Conservation (phyloP, 371 early-diverging fungal genomes). For the Actinomucor elegans region DNA sequence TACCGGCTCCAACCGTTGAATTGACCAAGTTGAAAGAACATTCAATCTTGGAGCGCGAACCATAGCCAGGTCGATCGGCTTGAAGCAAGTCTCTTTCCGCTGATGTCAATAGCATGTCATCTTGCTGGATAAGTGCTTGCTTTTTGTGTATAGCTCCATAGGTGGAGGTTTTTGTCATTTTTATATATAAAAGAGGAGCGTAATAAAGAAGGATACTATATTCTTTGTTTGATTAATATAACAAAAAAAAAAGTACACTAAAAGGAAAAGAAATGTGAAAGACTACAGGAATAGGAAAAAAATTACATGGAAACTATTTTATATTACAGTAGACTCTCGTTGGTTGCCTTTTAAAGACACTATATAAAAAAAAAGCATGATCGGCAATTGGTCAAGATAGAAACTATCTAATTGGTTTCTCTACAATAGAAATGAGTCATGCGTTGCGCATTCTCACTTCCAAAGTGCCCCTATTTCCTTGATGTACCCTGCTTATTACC, state of each 20-base stretch:
- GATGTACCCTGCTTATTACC: too few relatives aligned
- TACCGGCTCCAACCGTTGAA: slow-evolving; percentile 63
- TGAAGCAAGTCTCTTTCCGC: slow-evolving; percentile 33
- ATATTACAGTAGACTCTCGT: too few relatives aligned
- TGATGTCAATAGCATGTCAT: slow-evolving; percentile 5
- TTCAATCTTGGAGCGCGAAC: slow-evolving; percentile 34
- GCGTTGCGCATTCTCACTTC: too few relatives aligned
- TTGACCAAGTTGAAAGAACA: slow-evolving; percentile 58
- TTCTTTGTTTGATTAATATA: too few relatives aligned
- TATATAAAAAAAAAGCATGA: background rate
- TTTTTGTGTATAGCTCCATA: background rate
- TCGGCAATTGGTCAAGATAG: background rate
- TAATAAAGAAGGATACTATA: background rate
- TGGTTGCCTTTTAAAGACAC: slow-evolving; percentile 5
- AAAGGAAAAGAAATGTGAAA: background rate
- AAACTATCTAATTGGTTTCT: background rate
- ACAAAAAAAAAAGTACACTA: background rate
- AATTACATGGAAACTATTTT: too few relatives aligned
- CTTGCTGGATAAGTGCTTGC: background rate
- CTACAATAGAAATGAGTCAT: background rate
- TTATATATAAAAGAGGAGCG: background rate
- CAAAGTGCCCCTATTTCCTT: too few relatives aligned
- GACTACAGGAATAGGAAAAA: too few relatives aligned
- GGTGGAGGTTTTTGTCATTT: background rate
- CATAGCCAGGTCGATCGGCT: slow-evolving; percentile 39